Evolutionary conservation across 192 early-diverging fungal species (phyloP).

Genomic region (Dissophora globulifera): DNA sequence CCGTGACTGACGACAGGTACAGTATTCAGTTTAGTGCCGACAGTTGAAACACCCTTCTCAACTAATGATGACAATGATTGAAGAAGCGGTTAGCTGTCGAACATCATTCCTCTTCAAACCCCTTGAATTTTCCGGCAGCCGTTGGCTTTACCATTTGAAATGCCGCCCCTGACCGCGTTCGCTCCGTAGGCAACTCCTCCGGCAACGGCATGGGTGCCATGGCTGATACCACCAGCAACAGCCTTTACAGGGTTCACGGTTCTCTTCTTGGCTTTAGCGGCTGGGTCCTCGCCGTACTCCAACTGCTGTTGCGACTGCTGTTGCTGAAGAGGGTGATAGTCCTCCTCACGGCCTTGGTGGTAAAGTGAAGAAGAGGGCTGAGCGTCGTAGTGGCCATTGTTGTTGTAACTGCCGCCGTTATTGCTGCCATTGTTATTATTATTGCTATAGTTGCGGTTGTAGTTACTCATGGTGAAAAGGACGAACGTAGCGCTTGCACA

Average conservation of each 20-base stretch:
- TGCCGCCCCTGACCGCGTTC: conserved; percentile 18
- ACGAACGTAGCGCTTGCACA: too few species aligned
- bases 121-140: neutral
- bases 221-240: conserved; percentile 5
- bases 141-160: conserved; percentile 2
- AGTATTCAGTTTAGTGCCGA: conserved; percentile 10
- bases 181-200: conserved; percentile 18
- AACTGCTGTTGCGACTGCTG: neutral
- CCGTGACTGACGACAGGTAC: conserved; percentile 46
- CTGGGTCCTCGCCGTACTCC: conserved; percentile 7
- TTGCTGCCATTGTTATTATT: neutral
- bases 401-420: neutral
- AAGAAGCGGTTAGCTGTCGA: too few species aligned
- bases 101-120: neutral
- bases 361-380: conserved; percentile 9
- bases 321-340: conserved; percentile 12
- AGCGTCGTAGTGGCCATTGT: neutral
- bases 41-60: conserved; percentile 28
- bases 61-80: too few species aligned
- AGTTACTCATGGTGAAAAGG: conserved; percentile 18
- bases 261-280: too few species aligned
- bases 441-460: conserved; percentile 8
- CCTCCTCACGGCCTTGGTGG: neutral
- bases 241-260: conserved; percentile 22
- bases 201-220: conserved; percentile 7